phyloP scores from a whole-genome alignment of 2,329 filamentous ascomycete species.

The Penicillium sp. region DNA sequence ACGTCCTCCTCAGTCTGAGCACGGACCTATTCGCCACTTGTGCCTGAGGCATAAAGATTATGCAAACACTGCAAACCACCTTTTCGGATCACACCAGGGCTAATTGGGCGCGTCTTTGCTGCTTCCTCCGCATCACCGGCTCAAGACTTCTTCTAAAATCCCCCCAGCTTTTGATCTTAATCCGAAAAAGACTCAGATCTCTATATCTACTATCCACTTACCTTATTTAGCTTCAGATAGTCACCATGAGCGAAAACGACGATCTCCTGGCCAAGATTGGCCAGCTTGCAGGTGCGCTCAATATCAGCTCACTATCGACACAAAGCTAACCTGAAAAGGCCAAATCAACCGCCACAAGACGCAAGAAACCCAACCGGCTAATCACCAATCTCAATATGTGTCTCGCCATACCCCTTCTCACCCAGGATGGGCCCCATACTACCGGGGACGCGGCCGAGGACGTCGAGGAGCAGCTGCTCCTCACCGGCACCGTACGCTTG shows the following conservation, averaged over 20 bases:
- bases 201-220: constrained; percentile 10
- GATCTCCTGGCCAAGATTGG: constrained; percentile 56
- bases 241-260: constrained; percentile 54
- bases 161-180: background rate
- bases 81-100: constrained; percentile 3
- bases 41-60: background rate
- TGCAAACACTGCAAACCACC: background rate
- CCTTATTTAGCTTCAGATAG: constrained; percentile 1
- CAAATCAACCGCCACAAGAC: constrained; percentile 79
- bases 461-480: constrained; percentile 31
- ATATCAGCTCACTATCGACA: constrained; percentile 37
- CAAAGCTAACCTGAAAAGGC: constrained; percentile 47
- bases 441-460: constrained; percentile 42
- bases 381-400: constrained; percentile 27
- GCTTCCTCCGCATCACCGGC: constrained; percentile 5
- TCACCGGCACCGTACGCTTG: constrained; percentile 60
- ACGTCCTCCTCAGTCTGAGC: background rate
- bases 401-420: constrained; percentile 32
- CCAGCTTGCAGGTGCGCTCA: constrained; percentile 55
- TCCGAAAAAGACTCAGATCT: background rate
- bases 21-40: background rate
- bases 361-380: constrained; percentile 39
- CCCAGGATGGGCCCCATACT: constrained; percentile 46
- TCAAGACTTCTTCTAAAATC: background rate
- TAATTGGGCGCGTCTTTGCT: constrained; percentile 10